Evolutionary conservation across 2,329 filamentous ascomycete species (phyloP).

Genomic region (Plenodomus lindquistii): DNA sequence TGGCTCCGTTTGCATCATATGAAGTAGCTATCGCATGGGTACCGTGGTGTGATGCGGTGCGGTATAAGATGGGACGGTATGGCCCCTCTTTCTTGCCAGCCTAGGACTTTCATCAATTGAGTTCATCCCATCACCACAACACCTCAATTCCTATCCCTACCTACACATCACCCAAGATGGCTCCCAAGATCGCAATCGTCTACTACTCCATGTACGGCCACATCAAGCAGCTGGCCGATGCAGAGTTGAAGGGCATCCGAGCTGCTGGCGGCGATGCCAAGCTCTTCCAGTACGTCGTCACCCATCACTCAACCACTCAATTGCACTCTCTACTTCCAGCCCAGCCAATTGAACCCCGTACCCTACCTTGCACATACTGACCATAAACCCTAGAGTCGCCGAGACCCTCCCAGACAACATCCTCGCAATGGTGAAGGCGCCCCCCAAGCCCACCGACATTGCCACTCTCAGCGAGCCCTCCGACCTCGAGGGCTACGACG

Average conservation of each 20-base stretch:
- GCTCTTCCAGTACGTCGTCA: conserved; percentile 71
- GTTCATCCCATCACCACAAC: neutral
- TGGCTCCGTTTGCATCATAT: neutral
- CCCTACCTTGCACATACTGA: conserved; percentile 2
- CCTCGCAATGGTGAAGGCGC: conserved; percentile 87
- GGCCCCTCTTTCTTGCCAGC: no score
- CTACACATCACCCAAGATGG: conserved; percentile 59
- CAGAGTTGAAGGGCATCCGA: conserved; percentile 88
- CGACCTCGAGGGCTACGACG: conserved; percentile 77
- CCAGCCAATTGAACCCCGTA: neutral
- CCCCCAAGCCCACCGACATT: conserved; percentile 70
- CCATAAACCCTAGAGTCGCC: conserved; percentile 64
- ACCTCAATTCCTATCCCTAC: neutral
- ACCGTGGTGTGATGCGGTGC: conserved; percentile 1
- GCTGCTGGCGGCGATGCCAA: conserved; percentile 81
- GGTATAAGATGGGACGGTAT: neutral
- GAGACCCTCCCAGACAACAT: conserved; percentile 89
- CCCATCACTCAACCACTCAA: neutral
- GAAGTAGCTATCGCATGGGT: no score
- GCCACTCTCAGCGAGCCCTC: conserved; percentile 62
- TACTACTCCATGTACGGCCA: conserved; percentile 56
- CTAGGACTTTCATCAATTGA: neutral
- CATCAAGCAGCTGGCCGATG: conserved; percentile 64
- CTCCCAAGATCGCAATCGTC: conserved; percentile 89
- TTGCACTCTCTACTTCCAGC: neutral